These are phyloP conservation scores for Hanseniaspora guilliermondii DNA, from an alignment of 805 yeast genomes.

Conservation along the genomic window DNA sequence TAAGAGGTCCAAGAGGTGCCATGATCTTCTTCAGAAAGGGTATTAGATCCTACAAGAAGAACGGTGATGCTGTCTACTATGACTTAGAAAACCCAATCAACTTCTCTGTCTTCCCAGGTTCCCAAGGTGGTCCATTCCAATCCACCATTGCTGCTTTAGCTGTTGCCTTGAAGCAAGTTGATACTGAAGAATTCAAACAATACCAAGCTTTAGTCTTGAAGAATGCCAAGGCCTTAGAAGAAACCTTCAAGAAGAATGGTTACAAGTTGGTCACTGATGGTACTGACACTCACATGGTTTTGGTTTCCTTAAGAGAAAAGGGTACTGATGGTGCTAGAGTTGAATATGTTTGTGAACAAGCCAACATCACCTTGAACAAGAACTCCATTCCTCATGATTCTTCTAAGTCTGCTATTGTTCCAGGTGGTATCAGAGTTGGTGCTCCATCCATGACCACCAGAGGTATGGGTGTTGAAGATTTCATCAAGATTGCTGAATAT, in stretches of 20 bases:
- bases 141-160: slow-evolving; percentile 97
- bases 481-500: slow-evolving; percentile 63
- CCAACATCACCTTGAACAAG: slow-evolving; percentile 92
- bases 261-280: slow-evolving; percentile 85
- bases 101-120: slow-evolving; percentile 99
- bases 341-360: slow-evolving; percentile 86
- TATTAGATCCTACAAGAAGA: slow-evolving; percentile 73
- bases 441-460: slow-evolving; percentile 98
- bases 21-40: slow-evolving; percentile 99
- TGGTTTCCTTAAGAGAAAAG: slow-evolving; percentile 77
- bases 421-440: slow-evolving; percentile 95
- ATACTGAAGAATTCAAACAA: slow-evolving; percentile 75
- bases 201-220: slow-evolving; percentile 80
- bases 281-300: slow-evolving; percentile 93
- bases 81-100: slow-evolving; percentile 91
- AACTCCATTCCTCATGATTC: slow-evolving; percentile 93
- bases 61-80: slow-evolving; percentile 81
- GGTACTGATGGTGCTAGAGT: slow-evolving; percentile 94
- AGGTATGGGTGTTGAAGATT: slow-evolving; percentile 84
- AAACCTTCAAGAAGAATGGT: slow-evolving; percentile 55
- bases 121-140: slow-evolving; percentile 99
- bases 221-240: slow-evolving; percentile 77
- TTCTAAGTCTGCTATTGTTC: slow-evolving; percentile 78
- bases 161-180: slow-evolving; percentile 90
- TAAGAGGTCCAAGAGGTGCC: slow-evolving; percentile 99